Base-by-base conservation (phyloP, 2,329 filamentous ascomycete species). In the Grosmannia clavigera region DNA sequence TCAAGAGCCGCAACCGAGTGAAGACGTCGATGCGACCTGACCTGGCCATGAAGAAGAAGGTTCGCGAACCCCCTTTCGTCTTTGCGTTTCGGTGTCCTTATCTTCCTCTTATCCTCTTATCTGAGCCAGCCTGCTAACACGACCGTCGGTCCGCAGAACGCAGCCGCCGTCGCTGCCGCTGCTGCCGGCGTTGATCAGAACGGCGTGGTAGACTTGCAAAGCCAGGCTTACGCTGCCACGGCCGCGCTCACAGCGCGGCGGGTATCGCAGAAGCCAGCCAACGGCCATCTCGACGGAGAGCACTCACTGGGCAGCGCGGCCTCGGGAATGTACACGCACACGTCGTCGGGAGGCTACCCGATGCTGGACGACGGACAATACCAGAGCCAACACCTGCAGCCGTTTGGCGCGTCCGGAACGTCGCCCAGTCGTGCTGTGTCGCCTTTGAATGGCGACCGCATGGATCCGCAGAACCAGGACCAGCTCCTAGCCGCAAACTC, bases 1-100 rank as follows among this genome's bases (percentile, higher is more conserved):
- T 99, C 78, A 99, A 99, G 80, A 96, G 92, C 78, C 90, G 94
- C 69, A 99, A 99, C 75, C 86, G 94, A 65, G 92, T 97, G 67
- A 97, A 97, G 80, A 94, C 91, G 53, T 66, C 65, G 33, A 82
- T 84, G 73, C 82, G 83, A 59, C 83, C 88, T 10, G 89, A 92
- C 68, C 82, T 88, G 64, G 84, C 86, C 55, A 88, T 90, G 68
- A 92, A 86, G 73, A 85, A 91, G 74, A 95, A 95, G 85, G 90
- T 90, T 76, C 69, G 75, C 70, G 56, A 60, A 51, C 60, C 43
- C 57, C 14, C 56, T 60, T 57, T 35, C 10, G 33, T 9, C 33
- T 35, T 35, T 35, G 22, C 1, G 22, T 22, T 22, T 22, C 22
- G 22, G 22, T 22, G 53, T 38, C 58, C 58, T 57, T 54, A 27